Conservation (phyloP, 2,329 filamentous ascomycete genomes). For the Diaporthe caulivora region DNA sequence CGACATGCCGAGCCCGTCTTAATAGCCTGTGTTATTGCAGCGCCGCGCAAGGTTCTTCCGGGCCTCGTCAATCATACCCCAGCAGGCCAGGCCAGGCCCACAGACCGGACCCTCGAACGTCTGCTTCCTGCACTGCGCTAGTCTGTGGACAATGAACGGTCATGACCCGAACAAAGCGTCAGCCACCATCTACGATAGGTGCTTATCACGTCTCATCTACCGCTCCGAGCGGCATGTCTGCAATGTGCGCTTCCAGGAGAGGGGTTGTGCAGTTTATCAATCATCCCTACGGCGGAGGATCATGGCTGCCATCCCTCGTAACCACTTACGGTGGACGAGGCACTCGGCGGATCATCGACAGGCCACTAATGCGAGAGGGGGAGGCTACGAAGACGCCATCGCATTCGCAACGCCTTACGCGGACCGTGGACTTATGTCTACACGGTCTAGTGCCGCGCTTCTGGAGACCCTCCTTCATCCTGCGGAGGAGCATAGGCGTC, state of each 20-base stretch:
- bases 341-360: constrained; percentile 27
- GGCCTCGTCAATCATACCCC: constrained; percentile 27
- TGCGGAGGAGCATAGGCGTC: constrained; percentile 2
- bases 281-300: constrained; percentile 9
- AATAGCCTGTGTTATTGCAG: constrained; percentile 36
- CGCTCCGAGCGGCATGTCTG: not conserved
- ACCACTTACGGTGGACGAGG: constrained; percentile 21
- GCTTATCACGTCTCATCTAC: not conserved
- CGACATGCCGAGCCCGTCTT: constrained; percentile 41
- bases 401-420: constrained; percentile 33
- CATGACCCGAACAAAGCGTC: not conserved
- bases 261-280: not conserved
- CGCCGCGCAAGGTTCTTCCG: constrained; percentile 28
- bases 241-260: not conserved
- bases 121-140: not conserved
- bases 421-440: constrained; percentile 13
- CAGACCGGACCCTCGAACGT: constrained; percentile 22
- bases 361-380: constrained; percentile 14
- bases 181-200: constrained; percentile 17
- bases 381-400: constrained; percentile 22
- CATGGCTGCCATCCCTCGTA: not conserved
- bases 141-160: constrained; percentile 12
- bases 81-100: constrained; percentile 29
- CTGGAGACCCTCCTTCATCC: constrained; percentile 20
- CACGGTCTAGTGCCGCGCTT: constrained; percentile 22